These are phyloP conservation scores for Colletotrichum echinochloae DNA, from an alignment of 2,329 filamentous ascomycete genomes.

Conservation along the genomic window DNA sequence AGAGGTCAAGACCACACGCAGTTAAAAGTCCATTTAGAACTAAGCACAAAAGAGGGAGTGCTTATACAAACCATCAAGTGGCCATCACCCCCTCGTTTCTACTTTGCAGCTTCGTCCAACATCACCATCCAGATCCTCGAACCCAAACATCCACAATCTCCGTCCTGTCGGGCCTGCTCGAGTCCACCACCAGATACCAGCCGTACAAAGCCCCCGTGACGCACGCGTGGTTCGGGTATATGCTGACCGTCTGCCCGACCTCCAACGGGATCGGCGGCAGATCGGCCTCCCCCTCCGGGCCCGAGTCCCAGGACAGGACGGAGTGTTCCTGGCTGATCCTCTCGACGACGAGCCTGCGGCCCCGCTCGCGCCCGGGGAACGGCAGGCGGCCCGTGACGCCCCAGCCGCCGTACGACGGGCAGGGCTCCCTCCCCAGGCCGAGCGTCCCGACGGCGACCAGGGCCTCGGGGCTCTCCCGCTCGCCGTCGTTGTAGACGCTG, in stretches of 20 bases:
- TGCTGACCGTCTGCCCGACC: constrained; percentile 47
- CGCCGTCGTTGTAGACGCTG: constrained; percentile 64
- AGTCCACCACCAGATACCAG: constrained; percentile 69
- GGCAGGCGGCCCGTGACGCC: constrained; percentile 62
- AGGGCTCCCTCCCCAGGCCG: constrained; percentile 72
- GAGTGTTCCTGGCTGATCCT: constrained; percentile 76
- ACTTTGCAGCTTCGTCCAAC: neutral
- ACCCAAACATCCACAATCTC: constrained; percentile 70
- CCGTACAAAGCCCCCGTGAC: constrained; percentile 70
- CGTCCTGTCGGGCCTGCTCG: constrained; percentile 53
- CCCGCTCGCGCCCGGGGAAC: neutral
- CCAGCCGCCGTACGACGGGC: constrained; percentile 70
- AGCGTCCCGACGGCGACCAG: constrained; percentile 69
- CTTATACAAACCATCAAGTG: neutral
- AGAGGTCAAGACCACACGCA: too few relatives aligned
- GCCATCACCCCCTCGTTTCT: neutral
- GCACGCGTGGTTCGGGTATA: constrained; percentile 75
- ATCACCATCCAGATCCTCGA: constrained; percentile 64
- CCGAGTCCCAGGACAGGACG: constrained; percentile 64
- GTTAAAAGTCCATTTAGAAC: too few relatives aligned
- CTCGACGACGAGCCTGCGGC: constrained; percentile 62
- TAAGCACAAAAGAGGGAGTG: too few relatives aligned
- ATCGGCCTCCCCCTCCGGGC: constrained; percentile 39
- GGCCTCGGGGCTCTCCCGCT: constrained; percentile 58
- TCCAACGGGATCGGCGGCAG: constrained; percentile 52